Conservation (phyloP, 768 basidiomycete genomes). For the Pluteus cervinus region DNA sequence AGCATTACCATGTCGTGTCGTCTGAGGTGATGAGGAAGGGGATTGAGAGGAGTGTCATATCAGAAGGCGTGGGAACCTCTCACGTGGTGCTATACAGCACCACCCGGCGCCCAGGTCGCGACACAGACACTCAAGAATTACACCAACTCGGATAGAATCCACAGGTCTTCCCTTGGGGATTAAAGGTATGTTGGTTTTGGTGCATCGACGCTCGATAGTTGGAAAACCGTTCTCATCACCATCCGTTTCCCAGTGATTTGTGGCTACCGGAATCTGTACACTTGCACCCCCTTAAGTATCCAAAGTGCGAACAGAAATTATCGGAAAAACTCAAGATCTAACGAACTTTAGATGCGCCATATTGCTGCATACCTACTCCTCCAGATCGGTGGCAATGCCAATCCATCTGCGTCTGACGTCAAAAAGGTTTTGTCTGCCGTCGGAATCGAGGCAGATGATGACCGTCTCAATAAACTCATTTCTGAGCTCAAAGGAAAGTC, state of each 20-base stretch:
- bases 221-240: not conserved
- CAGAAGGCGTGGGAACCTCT: slow-evolving; percentile 27
- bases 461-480: slow-evolving; percentile 75
- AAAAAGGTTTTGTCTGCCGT: slow-evolving; percentile 81
- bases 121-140: slow-evolving; percentile 19
- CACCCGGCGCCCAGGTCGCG: slow-evolving; percentile 11
- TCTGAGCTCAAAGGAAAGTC: slow-evolving; percentile 90
- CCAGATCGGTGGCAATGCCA: slow-evolving; percentile 86
- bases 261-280: slow-evolving; percentile 65
- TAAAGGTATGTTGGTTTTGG: slow-evolving; percentile 51
- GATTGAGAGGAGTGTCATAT: slow-evolving; percentile 25
- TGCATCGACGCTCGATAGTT: not conserved
- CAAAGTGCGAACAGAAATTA: slow-evolving; percentile 33
- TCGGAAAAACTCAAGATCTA: slow-evolving; percentile 4
- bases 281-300: slow-evolving; percentile 22
- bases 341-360: slow-evolving; percentile 71
- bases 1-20: slow-evolving; percentile 40
- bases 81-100: slow-evolving; percentile 64
- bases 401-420: slow-evolving; percentile 82
- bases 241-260: slow-evolving; percentile 64
- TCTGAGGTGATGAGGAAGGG: slow-evolving; percentile 33
- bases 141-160: slow-evolving; percentile 73
- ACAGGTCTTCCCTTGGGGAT: slow-evolving; percentile 92
- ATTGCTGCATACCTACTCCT: slow-evolving; percentile 97
- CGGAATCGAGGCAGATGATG: slow-evolving; percentile 84